Base-by-base conservation (phyloP, 2,329 filamentous ascomycete genomes). In the Chrysoporthe cubensis region DNA sequence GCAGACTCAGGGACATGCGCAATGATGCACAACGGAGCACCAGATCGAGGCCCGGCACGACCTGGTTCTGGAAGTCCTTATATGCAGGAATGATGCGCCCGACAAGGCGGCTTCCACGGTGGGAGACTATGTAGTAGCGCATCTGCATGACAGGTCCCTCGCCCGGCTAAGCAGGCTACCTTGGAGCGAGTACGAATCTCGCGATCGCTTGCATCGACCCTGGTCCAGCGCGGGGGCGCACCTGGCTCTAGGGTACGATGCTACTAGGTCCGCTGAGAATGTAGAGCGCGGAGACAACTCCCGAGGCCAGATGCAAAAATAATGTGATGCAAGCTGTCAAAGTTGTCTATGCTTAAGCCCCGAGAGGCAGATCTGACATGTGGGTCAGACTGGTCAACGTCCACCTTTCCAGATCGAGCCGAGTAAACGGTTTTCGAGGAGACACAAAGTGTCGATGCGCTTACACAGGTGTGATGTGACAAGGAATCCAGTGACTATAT, bases 401-500 rank as follows among this genome's bases (percentile, higher is more conserved):
- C 32, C 11, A 52, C n/a, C 14, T 11, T 3, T 21, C 34, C 32
- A 52, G 11, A 40, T 9, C 34, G 11, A 62, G 4, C 26, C 32
- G 18, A 40, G 46, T 14, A 34, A 34, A 32, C 14, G 42, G 43
- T n/a, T 42, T 8, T 8, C 8, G 4, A 61, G 40, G 44, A 18
- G 44, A 42, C 61, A 63, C 46, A 26, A 50, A 13, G 13, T 16
- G 56, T 40, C 43, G 61, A 37, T 26, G 43, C 21, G 26, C 60
- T 46, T 60, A 54, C 40, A 64, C 65, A 59, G 34, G 43, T 62
- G 65, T 46, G 50, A 66, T 46, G 48, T 43, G 66, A 44, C 50
- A 42, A 14, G 16, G 62, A 26, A 40, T 21, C 64, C 48, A 48
- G 54, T 26, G 18, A 60, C 46, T 54, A 54, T n/a, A 54, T 50